These are phyloP conservation scores for Curvularia lunata DNA, from an alignment of 2,329 filamentous ascomycete species.

Conservation along the genomic window DNA sequence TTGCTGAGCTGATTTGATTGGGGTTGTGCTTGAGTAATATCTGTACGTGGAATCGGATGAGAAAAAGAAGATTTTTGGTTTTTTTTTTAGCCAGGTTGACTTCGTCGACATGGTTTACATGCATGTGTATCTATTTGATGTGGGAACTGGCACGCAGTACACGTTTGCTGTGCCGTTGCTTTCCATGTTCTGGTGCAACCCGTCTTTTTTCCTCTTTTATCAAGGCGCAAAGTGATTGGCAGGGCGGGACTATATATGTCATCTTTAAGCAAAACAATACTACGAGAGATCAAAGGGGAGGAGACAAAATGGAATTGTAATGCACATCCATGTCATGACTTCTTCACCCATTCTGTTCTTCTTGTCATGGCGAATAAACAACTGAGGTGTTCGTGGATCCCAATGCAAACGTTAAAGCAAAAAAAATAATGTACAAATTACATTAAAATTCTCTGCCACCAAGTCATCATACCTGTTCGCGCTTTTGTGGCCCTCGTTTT, in stretches of 20 bases:
- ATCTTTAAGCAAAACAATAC: background rate
- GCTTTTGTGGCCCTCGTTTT: background rate
- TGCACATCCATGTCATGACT: background rate
- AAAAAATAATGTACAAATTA: constrained; percentile 20
- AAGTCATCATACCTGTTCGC: background rate
- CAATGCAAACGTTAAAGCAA: constrained; percentile 1
- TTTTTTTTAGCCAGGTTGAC: background rate
- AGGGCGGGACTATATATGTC: too few relatives aligned
- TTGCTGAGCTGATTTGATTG: constrained; percentile 59
- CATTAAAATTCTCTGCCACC: background rate
- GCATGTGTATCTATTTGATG: background rate
- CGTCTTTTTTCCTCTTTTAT: background rate
- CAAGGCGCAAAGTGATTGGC: background rate
- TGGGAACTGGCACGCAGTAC: background rate
- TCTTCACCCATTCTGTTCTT: background rate
- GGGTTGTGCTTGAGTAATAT: background rate
- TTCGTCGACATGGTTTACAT: background rate
- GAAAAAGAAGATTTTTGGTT: background rate
- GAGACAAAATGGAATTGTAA: background rate
- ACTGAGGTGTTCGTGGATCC: constrained; percentile 8
- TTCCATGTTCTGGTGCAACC: background rate
- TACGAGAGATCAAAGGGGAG: background rate
- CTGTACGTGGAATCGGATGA: too few relatives aligned
- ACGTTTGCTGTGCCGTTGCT: background rate
- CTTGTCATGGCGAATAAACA: background rate